These are phyloP conservation scores for Phyllosticta capitalensis DNA, from an alignment of 2,329 filamentous ascomycete species.

Conservation along the genomic window DNA sequence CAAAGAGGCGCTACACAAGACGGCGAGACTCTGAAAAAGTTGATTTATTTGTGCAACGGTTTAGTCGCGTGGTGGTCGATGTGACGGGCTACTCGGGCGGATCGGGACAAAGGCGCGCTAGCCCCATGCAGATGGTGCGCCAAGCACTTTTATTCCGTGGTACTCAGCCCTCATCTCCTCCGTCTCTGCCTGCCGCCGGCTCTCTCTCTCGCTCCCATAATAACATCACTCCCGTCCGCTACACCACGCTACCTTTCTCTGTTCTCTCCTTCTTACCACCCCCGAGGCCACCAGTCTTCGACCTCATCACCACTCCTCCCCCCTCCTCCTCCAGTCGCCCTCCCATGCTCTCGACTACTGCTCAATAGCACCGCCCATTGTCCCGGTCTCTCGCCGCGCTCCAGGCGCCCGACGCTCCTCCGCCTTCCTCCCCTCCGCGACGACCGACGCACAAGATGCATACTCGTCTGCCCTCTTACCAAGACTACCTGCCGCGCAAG, in stretches of 20 bases:
- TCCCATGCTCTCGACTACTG: conserved; percentile 10
- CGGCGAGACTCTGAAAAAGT: neutral
- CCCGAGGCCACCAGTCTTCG: neutral
- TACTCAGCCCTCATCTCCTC: conserved; percentile 11
- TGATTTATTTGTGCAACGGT: neutral
- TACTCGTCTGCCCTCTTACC: conserved; percentile 9
- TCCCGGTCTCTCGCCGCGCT: conserved; percentile 8
- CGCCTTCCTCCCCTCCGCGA: neutral
- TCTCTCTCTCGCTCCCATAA: neutral
- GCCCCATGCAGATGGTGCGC: neutral
- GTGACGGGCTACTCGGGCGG: neutral
- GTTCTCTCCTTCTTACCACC: too few species aligned
- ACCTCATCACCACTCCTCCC: neutral
- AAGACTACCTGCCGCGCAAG: conserved; percentile 10
- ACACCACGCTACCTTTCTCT: too few species aligned
- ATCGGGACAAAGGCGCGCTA: neutral
- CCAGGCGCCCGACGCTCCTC: conserved; percentile 8
- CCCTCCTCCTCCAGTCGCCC: neutral
- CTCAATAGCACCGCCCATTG: conserved; percentile 4
- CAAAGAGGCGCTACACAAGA: neutral
- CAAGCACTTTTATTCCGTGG: too few species aligned
- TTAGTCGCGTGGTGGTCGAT: neutral
- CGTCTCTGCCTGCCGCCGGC: neutral
- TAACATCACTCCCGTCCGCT: too few species aligned
- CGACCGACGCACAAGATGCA: conserved; percentile 4